Conservation (phyloP, 768 basidiomycete species). For the Tulasnella calospora region DNA sequence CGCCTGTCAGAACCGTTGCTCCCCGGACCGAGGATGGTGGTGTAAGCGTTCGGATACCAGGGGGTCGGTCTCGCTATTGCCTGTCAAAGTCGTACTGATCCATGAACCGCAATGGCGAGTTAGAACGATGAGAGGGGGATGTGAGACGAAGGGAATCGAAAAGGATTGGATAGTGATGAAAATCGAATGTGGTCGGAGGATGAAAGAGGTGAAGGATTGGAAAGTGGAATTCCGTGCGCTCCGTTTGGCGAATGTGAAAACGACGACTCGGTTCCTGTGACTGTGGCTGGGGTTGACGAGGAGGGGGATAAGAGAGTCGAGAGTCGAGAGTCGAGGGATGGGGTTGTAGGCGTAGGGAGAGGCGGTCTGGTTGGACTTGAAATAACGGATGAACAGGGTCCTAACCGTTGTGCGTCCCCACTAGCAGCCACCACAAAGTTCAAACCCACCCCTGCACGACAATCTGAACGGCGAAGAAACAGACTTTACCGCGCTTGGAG, state of each 20-base stretch:
- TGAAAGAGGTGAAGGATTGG: not conserved
- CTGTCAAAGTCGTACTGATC: not conserved
- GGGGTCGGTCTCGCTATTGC: slow-evolving; percentile 14
- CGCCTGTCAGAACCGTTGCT: slow-evolving; percentile 2
- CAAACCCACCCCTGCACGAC: no score
- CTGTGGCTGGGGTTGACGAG: not conserved
- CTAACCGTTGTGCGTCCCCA: no score
- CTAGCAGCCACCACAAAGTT: no score
- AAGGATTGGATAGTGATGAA: no score
- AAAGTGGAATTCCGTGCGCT: not conserved
- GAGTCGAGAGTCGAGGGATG: not conserved
- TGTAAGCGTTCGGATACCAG: slow-evolving; percentile 11
- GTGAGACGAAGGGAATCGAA: not conserved
- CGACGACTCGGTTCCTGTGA: not conserved
- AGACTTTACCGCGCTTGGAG: no score
- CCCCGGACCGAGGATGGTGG: not conserved
- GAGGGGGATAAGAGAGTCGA: not conserved
- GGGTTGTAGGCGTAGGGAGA: no score
- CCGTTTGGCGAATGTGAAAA: not conserved
- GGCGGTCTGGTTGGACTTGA: no score
- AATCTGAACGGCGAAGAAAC: no score
- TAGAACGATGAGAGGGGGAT: no score
- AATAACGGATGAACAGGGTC: no score
- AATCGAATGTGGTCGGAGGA: no score
- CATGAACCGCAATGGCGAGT: no score